Conservation (phyloP, 1,139 yeast species). For the Geotrichum histeridarum region DNA sequence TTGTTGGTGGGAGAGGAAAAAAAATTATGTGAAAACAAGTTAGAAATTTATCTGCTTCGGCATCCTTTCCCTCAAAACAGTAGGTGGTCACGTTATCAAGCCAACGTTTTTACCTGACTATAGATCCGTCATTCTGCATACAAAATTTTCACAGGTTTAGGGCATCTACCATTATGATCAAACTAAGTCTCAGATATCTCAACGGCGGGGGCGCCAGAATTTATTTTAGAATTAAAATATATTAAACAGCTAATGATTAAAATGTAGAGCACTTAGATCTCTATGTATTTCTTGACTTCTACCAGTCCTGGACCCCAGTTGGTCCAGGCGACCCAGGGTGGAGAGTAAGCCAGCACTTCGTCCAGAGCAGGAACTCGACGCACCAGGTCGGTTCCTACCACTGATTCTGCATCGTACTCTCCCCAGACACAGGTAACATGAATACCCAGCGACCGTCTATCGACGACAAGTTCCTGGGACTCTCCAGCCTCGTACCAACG, state of each 20-base stretch:
- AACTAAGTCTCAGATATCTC: no score
- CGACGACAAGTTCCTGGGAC: slow-evolving; percentile 1
- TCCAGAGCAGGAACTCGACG: slow-evolving; percentile 62
- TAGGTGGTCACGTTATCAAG: no score
- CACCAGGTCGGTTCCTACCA: slow-evolving; percentile 36
- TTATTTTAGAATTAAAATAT: no score
- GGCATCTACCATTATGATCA: no score
- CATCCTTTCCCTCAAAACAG: no score
- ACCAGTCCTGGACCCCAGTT: slow-evolving; percentile 66
- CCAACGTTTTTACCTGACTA: no score
- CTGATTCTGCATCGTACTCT: slow-evolving; percentile 50
- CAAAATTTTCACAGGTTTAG: no score
- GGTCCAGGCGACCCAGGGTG: slow-evolving; percentile 59
- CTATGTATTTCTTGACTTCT: slow-evolving; percentile 45
- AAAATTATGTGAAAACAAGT: no score
- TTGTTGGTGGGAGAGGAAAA: no score
- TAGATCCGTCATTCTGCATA: no score
- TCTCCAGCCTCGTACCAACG: slow-evolving; percentile 47
- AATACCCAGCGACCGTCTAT: slow-evolving; percentile 44
- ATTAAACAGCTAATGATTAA: not conserved
- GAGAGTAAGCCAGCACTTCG: slow-evolving; percentile 62
- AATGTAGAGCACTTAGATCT: slow-evolving; percentile 33
- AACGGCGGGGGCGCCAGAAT: no score
- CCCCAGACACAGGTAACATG: slow-evolving; percentile 68
- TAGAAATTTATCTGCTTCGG: no score